Evolutionary conservation across 495 filamentous ascomycete species (phyloP).

Genomic region (Neurospora sp.): DNA sequence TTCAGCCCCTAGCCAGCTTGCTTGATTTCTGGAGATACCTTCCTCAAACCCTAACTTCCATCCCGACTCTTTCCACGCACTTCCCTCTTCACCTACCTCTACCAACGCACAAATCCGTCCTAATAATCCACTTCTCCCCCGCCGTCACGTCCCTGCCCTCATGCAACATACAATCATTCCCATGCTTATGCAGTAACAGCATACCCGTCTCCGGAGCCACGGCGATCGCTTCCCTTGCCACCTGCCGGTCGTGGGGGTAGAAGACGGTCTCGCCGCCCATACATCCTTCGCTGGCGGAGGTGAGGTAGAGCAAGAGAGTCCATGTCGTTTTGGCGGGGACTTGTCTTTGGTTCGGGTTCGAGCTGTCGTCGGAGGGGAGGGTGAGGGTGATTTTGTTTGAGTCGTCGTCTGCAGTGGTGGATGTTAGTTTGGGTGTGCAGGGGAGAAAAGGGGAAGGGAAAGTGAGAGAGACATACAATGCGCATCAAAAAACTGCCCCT

Average conservation of each 20-base stretch:
- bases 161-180: slow-evolving; percentile 80
- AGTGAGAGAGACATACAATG: slow-evolving; percentile 53
- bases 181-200: slow-evolving; percentile 81
- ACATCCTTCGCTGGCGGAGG: slow-evolving; percentile 55
- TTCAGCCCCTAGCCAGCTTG: neutral
- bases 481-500: slow-evolving; percentile 80
- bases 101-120: slow-evolving; percentile 72
- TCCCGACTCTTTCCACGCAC: neutral
- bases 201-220: slow-evolving; percentile 71
- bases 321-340: slow-evolving; percentile 72
- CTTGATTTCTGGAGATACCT: neutral
- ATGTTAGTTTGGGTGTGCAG: neutral
- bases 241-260: slow-evolving; percentile 59
- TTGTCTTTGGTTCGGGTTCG: neutral
- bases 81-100: neutral
- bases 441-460: neutral
- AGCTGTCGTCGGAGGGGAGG: slow-evolving; percentile 23
- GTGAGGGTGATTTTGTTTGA: slow-evolving; percentile 55
- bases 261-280: slow-evolving; percentile 85
- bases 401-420: slow-evolving; percentile 74
- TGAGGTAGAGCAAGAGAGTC: slow-evolving; percentile 86
- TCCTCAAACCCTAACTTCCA: neutral
- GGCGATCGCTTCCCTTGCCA: slow-evolving; percentile 50
- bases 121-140: slow-evolving; percentile 89
- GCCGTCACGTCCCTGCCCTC: slow-evolving; percentile 69